These are phyloP conservation scores for Cordyceps cicadae DNA, from an alignment of 2,329 filamentous ascomycete species.

Conservation along the genomic window DNA sequence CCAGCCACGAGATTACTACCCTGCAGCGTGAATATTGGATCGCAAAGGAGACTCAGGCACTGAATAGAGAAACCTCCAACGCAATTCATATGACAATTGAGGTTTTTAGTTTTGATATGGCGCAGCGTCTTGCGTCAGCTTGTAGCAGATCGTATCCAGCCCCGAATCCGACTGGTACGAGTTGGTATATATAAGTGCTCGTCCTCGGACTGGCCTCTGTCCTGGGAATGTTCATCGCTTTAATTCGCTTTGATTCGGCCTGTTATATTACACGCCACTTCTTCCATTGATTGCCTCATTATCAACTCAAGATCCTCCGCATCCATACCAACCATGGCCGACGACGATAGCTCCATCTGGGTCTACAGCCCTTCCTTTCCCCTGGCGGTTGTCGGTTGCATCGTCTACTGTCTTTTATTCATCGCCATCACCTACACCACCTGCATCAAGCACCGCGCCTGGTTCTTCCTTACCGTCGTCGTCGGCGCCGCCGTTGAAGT, in stretches of 20 bases:
- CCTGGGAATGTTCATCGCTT: no score
- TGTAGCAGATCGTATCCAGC: not conserved
- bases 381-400: conserved; percentile 32
- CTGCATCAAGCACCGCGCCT: conserved; percentile 31
- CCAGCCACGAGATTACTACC: not conserved
- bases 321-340: conserved; percentile 17
- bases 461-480: conserved; percentile 35
- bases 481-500: conserved; percentile 35
- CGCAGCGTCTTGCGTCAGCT: not conserved
- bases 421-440: conserved; percentile 31
- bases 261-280: not conserved
- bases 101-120: not conserved
- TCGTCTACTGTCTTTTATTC: conserved; percentile 32
- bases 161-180: conserved; percentile 4
- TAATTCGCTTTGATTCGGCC: not conserved
- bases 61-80: not conserved
- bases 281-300: not conserved
- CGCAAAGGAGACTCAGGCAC: not conserved
- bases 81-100: not conserved
- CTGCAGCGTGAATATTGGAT: not conserved
- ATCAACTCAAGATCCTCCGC: not conserved
- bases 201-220: not conserved
- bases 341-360: conserved; percentile 27
- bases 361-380: conserved; percentile 36
- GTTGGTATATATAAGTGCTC: not conserved